phyloP scores from a whole-genome alignment of 2,329 filamentous ascomycete species.

The Penicillium sp. region DNA sequence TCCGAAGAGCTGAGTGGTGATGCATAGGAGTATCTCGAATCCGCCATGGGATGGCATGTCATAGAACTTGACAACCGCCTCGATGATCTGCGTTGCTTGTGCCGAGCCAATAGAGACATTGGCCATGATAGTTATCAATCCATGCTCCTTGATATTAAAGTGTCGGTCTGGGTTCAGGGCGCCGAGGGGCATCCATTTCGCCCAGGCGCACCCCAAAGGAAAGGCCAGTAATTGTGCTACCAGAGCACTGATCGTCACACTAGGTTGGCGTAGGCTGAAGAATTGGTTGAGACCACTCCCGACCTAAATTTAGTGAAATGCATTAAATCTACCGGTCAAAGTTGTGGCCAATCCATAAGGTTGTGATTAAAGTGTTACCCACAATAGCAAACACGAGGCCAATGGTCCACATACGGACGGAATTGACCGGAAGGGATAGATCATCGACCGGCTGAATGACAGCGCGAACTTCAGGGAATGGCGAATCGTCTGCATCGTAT shows the following conservation, averaged over 20 bases:
- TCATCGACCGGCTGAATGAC: conserved; percentile 36
- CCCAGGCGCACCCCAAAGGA: conserved; percentile 43
- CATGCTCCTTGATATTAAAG: conserved; percentile 43
- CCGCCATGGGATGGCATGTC: conserved; percentile 57
- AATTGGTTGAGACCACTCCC: conserved; percentile 41
- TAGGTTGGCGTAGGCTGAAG: conserved; percentile 40
- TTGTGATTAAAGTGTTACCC: conserved; percentile 9
- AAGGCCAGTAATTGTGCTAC: conserved; percentile 47
- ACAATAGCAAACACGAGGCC: conserved; percentile 40
- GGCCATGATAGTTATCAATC: conserved; percentile 46
- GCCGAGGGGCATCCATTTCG: conserved; percentile 38
- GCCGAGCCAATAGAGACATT: conserved; percentile 50
- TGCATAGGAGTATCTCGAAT: conserved; percentile 59
- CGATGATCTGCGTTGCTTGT: conserved; percentile 38
- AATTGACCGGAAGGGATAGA: conserved; percentile 31
- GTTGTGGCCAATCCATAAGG: neutral
- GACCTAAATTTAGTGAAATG: conserved; percentile 18
- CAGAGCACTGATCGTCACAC: conserved; percentile 38
- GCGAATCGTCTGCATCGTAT: conserved; percentile 39
- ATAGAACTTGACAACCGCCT: conserved; percentile 51
- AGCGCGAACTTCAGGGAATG: conserved; percentile 39
- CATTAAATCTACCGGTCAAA: neutral
- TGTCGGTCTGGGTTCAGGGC: conserved; percentile 44
- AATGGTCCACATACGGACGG: conserved; percentile 39
- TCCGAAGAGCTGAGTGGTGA: conserved; percentile 62